Evolutionary conservation across 2,329 filamentous ascomycete species (phyloP).

Genomic region (Phialophora expanda): DNA sequence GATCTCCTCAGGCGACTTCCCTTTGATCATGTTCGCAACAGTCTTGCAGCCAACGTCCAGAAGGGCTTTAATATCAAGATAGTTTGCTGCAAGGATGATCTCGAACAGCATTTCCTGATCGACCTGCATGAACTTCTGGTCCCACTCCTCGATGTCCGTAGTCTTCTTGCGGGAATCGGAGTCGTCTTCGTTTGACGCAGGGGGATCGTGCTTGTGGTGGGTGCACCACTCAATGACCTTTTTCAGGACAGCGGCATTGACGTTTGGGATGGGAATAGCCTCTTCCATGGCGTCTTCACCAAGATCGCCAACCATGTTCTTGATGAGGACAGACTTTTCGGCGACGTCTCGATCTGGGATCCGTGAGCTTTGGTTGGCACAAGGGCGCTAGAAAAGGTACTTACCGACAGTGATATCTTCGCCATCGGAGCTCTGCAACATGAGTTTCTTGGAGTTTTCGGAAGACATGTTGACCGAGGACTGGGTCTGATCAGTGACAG

Average conservation of each 20-base stretch:
- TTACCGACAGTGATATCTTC: slow-evolving; percentile 58
- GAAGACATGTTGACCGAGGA: slow-evolving; percentile 40
- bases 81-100: slow-evolving; percentile 97
- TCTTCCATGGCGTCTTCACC: slow-evolving; percentile 68
- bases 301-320: slow-evolving; percentile 96
- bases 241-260: slow-evolving; percentile 86
- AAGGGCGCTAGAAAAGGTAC: slow-evolving; percentile 38
- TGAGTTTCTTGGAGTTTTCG: slow-evolving; percentile 45
- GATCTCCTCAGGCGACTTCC: slow-evolving; percentile 98
- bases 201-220: slow-evolving; percentile 88
- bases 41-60: slow-evolving; percentile 99
- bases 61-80: slow-evolving; percentile 97
- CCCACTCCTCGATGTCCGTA: slow-evolving; percentile 99
- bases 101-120: slow-evolving; percentile 99
- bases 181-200: slow-evolving; percentile 82
- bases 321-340: slow-evolving; percentile 92
- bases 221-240: slow-evolving; percentile 99
- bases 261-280: slow-evolving; percentile 86
- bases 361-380: slow-evolving; percentile 16
- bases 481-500: slow-evolving; percentile 13
- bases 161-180: slow-evolving; percentile 96
- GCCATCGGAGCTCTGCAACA: slow-evolving; percentile 58
- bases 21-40: slow-evolving; percentile 99
- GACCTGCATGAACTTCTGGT: slow-evolving; percentile 99
- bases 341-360: slow-evolving; percentile 76